A percentile compares a stretch with the other conserved stretches of the same genome.
These are phyloP conservation scores for Diaporthe destruens DNA, from an alignment of 2,329 filamentous ascomycete species.

Conservation along the genomic window DNA sequence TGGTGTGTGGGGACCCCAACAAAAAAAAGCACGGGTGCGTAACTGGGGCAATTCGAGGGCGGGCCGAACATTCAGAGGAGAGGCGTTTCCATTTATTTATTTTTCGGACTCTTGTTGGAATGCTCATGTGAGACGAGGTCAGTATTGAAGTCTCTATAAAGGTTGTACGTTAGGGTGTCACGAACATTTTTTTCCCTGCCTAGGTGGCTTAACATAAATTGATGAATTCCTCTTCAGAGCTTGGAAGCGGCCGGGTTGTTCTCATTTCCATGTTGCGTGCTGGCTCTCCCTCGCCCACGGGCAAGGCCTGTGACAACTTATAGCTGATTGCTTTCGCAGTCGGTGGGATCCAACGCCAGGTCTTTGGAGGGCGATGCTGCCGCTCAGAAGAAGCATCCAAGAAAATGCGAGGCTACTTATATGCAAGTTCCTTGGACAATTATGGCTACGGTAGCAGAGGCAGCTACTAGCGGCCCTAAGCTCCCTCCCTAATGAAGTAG, in stretches of 20 bases:
- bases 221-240: conserved; percentile 13
- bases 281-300: not conserved
- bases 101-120: conserved; percentile 24
- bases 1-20: conserved; percentile 1
- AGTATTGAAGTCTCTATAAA: conserved; percentile 29
- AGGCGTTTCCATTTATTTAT: conserved; percentile 38
- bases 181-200: conserved; percentile 25
- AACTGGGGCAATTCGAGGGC: conserved; percentile 28
- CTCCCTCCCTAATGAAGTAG: no score
- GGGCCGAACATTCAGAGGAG: conserved; percentile 31
- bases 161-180: conserved; percentile 31
- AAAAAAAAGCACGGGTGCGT: conserved; percentile 36
- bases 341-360: not conserved
- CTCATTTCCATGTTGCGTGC: not conserved
- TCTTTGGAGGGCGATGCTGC: not conserved
- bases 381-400: not conserved
- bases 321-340: not conserved
- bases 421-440: no score
- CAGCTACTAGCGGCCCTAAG: not conserved
- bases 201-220: conserved; percentile 15
- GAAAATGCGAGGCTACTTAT: not conserved
- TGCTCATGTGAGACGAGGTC: conserved; percentile 37
- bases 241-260: not conserved
- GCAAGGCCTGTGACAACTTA: not conserved
- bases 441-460: no score